Base-by-base conservation (phyloP, 176 grass and related monocot genomes). In the Triticum dicoccoides region DNA sequence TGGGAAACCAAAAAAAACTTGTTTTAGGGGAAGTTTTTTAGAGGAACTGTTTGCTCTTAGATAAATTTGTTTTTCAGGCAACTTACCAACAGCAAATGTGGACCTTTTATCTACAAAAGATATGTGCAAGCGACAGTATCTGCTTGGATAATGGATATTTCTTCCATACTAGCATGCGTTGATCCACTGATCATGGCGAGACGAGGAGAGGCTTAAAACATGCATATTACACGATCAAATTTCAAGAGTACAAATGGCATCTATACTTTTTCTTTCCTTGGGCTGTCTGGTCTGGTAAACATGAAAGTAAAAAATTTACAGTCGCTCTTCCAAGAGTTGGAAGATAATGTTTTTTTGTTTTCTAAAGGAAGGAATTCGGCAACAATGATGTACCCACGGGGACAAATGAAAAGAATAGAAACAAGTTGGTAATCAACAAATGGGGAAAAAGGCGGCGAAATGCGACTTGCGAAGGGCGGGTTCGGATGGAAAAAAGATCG, bases 181-280 rank as follows among this genome's bases (percentile, higher is more conserved):
- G 34, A 38, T 6, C 8, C 5, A 39, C 5, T 73, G 67, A 6
- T 9, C 12, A 33, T 76, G 54, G 0, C 10, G 30, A 63, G 10
- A 29, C 49, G 35, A 67, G 14, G 11, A 54, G 23, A 41, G 11
- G 5, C 75, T 21, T 82, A 76, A 51, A 81, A 64, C 69, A 56
- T 84, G 81, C 77, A 76, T 69, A 75, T 79, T 44, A 56, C 77
- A 85, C 52, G 21, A 69, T 44, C 69, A 49, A 27, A 52, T 81
- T 27, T 91, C 32, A 47, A 69, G 69, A 88, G 70, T 88, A 77
- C 82, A 91, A 87, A 82, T 85, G 77, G n/a, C 83, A 78, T 85
- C 81, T 91, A 88, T 91, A 91, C 63, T 72, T 91, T 88, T 88
- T 91, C 89, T 91, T 91, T 91, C 77, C 86, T 85, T 88, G 63